Evolutionary conservation across 306 rosid species (phyloP).

Genomic region (Ormosia semicastrata): DNA sequence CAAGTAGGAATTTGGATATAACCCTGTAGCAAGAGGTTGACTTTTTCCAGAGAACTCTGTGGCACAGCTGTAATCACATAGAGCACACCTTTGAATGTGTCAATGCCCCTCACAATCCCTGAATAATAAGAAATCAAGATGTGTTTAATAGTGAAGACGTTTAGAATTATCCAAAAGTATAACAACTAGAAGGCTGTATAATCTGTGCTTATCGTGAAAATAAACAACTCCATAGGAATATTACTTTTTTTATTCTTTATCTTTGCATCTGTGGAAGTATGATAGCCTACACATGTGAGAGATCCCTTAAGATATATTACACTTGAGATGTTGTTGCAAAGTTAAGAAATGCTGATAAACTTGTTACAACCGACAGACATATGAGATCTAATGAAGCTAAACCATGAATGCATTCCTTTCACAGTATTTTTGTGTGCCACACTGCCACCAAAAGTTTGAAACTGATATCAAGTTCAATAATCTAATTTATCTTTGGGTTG

Average conservation of each 20-base stretch:
- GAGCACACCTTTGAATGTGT: slow-evolving; percentile 66
- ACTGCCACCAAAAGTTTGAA: background rate
- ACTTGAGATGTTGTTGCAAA: background rate
- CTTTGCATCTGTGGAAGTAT: background rate
- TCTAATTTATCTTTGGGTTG: background rate
- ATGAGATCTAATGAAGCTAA: background rate
- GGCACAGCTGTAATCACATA: slow-evolving; percentile 88
- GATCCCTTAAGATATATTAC: background rate
- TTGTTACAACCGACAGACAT: slow-evolving; percentile 11
- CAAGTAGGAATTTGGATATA: slow-evolving; percentile 77
- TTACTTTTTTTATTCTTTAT: background rate
- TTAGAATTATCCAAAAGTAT: slow-evolving; percentile 10
- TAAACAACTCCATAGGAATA: background rate
- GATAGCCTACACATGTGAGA: background rate
- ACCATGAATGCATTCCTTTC: background rate
- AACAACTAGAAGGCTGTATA: background rate
- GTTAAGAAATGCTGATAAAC: background rate
- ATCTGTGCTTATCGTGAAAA: background rate
- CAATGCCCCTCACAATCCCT: slow-evolving; percentile 95
- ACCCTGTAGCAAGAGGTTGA: slow-evolving; percentile 78
- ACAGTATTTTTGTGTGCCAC: background rate
- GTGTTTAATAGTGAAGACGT: background rate
- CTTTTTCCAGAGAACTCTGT: slow-evolving; percentile 68
- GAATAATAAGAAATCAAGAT: slow-evolving; percentile 34
- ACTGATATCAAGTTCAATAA: background rate